phyloP scores from a whole-genome alignment of 1,139 yeast species.

The Magnusiomyces clavatus region DNA sequence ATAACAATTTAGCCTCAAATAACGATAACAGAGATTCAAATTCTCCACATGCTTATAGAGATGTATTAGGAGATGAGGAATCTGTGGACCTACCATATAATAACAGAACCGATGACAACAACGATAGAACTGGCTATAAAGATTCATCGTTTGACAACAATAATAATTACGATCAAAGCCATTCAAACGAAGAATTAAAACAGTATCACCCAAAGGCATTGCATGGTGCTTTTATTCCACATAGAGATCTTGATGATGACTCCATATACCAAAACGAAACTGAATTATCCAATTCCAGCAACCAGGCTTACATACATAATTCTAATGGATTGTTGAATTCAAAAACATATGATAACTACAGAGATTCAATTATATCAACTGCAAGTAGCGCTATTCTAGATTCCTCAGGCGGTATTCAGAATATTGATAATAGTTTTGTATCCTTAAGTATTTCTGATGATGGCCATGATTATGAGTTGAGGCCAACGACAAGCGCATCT shows the following conservation, averaged over 20 bases:
- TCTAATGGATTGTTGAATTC: too few relatives aligned
- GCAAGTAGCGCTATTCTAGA: conserved; percentile 12
- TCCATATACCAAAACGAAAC: background rate
- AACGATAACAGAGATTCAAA: conserved; percentile 1
- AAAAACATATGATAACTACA: too few relatives aligned
- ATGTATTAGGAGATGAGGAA: conserved; percentile 2
- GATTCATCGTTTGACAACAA: too few relatives aligned
- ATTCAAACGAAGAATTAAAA: background rate
- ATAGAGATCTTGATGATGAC: background rate
- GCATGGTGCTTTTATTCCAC: background rate
- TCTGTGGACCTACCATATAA: background rate
- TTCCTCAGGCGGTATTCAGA: conserved; percentile 9
- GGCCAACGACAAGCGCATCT: background rate
- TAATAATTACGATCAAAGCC: too few relatives aligned
- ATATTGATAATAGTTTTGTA: background rate
- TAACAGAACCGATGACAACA: background rate
- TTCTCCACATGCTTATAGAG: conserved; percentile 1
- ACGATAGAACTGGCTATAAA: too few relatives aligned
- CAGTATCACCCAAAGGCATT: conserved; percentile 9
- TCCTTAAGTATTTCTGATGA: background rate
- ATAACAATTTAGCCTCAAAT: background rate
- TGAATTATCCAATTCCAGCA: too few relatives aligned
- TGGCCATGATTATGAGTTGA: background rate
- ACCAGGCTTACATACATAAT: too few relatives aligned
- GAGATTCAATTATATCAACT: conserved; percentile 6